phyloP scores from a whole-genome alignment of 2,329 filamentous ascomycete genomes.

The Orbilia ellipsospora region DNA sequence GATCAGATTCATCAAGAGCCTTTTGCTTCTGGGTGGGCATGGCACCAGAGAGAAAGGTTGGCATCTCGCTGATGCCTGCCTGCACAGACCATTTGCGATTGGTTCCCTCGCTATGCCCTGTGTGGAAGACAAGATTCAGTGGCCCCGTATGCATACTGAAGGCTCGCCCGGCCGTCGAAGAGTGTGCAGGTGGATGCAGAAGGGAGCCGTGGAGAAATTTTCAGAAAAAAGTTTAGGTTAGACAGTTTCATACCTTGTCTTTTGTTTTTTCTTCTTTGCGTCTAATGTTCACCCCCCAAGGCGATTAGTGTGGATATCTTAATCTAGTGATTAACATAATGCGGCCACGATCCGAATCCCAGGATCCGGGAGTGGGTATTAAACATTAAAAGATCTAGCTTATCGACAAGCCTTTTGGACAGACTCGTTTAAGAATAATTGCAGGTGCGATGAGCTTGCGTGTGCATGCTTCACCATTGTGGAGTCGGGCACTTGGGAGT shows the following conservation, averaged over 20 bases:
- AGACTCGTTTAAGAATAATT: slow-evolving; percentile 44
- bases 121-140: slow-evolving; percentile 22
- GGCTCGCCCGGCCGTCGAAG: slow-evolving; percentile 30
- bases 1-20: slow-evolving; percentile 32
- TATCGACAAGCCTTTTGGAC: slow-evolving; percentile 35
- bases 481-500: slow-evolving; percentile 31
- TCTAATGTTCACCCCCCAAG: slow-evolving; percentile 41
- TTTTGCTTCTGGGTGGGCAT: slow-evolving; percentile 40
- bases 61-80: slow-evolving; percentile 54
- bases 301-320: slow-evolving; percentile 44
- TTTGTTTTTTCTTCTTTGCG: slow-evolving; percentile 15
- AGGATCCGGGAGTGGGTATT: slow-evolving; percentile 41
- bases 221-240: slow-evolving; percentile 41
- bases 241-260: slow-evolving; percentile 55
- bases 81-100: slow-evolving; percentile 55
- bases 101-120: slow-evolving; percentile 20
- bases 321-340: slow-evolving; percentile 43
- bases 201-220: slow-evolving; percentile 49
- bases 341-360: slow-evolving; percentile 51
- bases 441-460: slow-evolving; percentile 51
- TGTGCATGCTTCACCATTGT: slow-evolving; percentile 53
- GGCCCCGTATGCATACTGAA: slow-evolving; percentile 46
- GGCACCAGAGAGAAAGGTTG: slow-evolving; percentile 54
- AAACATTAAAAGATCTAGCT: slow-evolving; percentile 26
- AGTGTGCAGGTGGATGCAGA: slow-evolving; percentile 36